Evolutionary conservation across 2,329 filamentous ascomycete genomes (phyloP), one percentile per base, ranked within the genome.

Genomic region (Epichloe coenophiala): DNA sequence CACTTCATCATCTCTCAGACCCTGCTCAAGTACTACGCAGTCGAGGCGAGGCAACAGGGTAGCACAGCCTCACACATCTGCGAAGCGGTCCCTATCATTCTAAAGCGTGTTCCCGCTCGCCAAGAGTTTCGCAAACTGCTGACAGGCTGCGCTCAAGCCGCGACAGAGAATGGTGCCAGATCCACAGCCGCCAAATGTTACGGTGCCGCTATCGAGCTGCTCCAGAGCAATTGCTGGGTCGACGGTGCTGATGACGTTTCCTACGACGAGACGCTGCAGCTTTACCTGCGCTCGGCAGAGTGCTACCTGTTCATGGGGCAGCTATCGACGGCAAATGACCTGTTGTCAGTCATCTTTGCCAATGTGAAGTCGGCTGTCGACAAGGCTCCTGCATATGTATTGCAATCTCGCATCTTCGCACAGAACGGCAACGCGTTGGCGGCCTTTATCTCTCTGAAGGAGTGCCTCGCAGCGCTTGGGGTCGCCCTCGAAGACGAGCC

Each of bases 1-100:
- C 89, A 96, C 65, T 96, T 90, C 59, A 81, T 89, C 44, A 88
- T 96, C 59, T 85, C 87, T 0, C 83, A 88, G 61, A 84, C 84
- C 0, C 78, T 96, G 56, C 79, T 90, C 64, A 85, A 86, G 57
- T 83, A 89, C 58, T 80, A 77, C 53, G 62, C 71, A 7, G 66
- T 76, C 23, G 81, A 88, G 53, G 72, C 78, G 1, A 75, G 75
- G 47, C 75, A 77, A 27, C 75, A 82, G 12, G 89, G 94, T 60
- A 83, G 79, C 53, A 83, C 84, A 53, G 87, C 88, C 21, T 78
- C 83, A 5, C 91, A 96, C 63, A 84, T 95, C 3, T 90, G 87
- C 61, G 79, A 86, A 57, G 83, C 86, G 2, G 76, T 86, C 27
- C 77, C 83, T 37, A 79, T 93, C 27, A 88, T 96, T 63, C 87